Evolutionary conservation across 176 grass and related monocot species (phyloP).

Genomic region (Metroxylon sagu): DNA sequence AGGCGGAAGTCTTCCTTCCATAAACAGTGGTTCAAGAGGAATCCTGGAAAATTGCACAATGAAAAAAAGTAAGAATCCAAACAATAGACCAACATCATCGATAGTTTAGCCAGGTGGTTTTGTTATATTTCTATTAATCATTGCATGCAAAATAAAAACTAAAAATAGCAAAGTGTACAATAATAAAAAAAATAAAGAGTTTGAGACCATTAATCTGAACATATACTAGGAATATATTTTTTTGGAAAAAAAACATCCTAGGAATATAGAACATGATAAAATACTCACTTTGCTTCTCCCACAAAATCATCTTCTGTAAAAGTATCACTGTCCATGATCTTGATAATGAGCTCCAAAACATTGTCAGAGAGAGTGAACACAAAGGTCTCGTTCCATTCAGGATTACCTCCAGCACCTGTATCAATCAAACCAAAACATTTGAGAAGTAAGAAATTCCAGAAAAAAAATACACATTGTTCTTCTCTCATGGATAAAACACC

Average conservation of each 20-base stretch:
- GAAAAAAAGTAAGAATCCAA: not conserved
- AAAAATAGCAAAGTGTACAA: no score
- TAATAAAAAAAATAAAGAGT: not conserved
- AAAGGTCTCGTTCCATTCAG: constrained; percentile 92
- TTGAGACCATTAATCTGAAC: not conserved
- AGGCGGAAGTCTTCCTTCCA: constrained; percentile 49
- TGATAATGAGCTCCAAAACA: constrained; percentile 32
- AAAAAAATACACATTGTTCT: not conserved
- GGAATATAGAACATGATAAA: not conserved
- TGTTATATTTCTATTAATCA: no score
- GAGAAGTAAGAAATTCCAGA: not conserved
- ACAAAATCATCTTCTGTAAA: constrained; percentile 58
- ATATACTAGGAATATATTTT: no score
- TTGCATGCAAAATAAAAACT: not conserved
- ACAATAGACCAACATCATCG: not conserved
- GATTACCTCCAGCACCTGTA: constrained; percentile 53
- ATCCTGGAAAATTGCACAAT: constrained; percentile 33
- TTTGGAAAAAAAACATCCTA: no score
- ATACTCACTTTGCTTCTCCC: constrained; percentile 54
- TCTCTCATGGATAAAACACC: not conserved
- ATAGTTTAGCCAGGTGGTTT: no score
- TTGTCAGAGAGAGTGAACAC: constrained; percentile 46
- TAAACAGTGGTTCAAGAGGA: constrained; percentile 42
- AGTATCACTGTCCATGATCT: constrained; percentile 80
- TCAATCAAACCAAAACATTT: not conserved